Evolutionary conservation across 371 early-diverging fungal species (phyloP).

Genomic region (Encephalitozoon hellem): DNA sequence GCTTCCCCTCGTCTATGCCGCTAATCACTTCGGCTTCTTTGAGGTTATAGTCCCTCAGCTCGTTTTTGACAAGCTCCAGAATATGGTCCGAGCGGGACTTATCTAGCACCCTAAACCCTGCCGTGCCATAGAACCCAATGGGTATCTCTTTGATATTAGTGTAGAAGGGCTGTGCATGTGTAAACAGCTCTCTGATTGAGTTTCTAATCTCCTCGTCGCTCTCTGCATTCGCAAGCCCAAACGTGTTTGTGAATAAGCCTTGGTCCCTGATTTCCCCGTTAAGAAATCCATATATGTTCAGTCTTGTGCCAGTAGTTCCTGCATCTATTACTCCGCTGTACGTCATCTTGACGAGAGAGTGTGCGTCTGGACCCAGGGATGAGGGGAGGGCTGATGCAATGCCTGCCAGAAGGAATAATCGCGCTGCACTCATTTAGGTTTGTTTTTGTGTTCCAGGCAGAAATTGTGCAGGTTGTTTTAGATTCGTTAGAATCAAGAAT

Average conservation of each 20-base stretch:
- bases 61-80: conserved; percentile 21
- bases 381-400: neutral
- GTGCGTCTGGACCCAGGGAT: neutral
- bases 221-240: neutral
- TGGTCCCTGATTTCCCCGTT: conserved; percentile 20
- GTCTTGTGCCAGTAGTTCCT: conserved; percentile 57
- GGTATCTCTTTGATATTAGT: conserved; percentile 42
- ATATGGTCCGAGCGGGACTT: neutral
- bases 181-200: neutral
- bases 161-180: neutral
- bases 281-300: conserved; percentile 54
- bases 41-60: conserved; percentile 38
- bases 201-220: neutral
- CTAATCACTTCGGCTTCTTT: conserved; percentile 45
- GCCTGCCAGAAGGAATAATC: neutral
- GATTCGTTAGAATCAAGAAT: neutral
- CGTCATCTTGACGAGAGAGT: neutral
- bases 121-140: conserved; percentile 55
- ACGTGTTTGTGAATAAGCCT: neutral
- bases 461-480: neutral
- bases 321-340: conserved; percentile 50
- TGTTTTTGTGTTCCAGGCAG: neutral
- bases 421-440: neutral
- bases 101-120: conserved; percentile 50
- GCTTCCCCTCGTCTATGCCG: conserved; percentile 50